A percentile compares a stretch with the other conserved stretches of the same genome.
phyloP scores from a whole-genome alignment of 2,329 filamentous ascomycete genomes.

The Microcyclosporella mali region DNA sequence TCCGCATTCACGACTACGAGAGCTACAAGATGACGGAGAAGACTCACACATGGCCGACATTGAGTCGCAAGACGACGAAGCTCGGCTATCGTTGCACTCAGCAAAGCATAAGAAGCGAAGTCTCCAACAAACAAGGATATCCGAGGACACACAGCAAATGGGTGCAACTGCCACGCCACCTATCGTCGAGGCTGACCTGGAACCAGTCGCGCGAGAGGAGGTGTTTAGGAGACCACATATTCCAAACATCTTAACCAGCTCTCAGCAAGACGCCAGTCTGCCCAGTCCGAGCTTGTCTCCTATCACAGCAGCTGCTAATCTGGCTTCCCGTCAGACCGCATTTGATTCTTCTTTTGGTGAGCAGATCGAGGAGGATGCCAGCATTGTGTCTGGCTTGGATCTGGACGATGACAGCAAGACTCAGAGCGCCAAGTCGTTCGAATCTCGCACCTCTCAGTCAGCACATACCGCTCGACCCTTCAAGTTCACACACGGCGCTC shows the following conservation, averaged over 20 bases:
- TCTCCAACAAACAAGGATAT: constrained; percentile 12
- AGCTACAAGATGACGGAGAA: constrained; percentile 24
- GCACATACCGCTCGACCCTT: constrained; percentile 5
- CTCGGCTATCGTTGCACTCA: constrained; percentile 23
- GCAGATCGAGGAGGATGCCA: constrained; percentile 29
- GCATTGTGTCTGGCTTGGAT: constrained; percentile 30
- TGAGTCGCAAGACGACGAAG: constrained; percentile 26
- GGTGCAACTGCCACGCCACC: constrained; percentile 60
- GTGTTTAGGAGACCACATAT: constrained; percentile 26
- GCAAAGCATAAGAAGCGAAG: constrained; percentile 18
- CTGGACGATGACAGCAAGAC: constrained; percentile 28
- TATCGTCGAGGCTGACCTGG: constrained; percentile 65
- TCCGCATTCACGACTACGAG: constrained; percentile 24
- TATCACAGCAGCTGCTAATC: constrained; percentile 68
- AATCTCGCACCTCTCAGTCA: constrained; percentile 16
- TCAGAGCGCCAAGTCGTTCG: constrained; percentile 20
- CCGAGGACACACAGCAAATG: constrained; percentile 12
- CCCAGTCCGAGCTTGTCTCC: constrained; percentile 93
- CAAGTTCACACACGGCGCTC: constrained; percentile 13
- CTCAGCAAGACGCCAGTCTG: constrained; percentile 80
- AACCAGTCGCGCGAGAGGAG: constrained; percentile 40
- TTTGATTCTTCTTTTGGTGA: constrained; percentile 30
- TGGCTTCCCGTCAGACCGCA: constrained; percentile 32
- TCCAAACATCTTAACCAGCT: constrained; percentile 59
- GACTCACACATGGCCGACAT: constrained; percentile 25